Evolutionary conservation across 2,329 filamentous ascomycete species (phyloP).

Genomic region (Lecanicillium sp.): DNA sequence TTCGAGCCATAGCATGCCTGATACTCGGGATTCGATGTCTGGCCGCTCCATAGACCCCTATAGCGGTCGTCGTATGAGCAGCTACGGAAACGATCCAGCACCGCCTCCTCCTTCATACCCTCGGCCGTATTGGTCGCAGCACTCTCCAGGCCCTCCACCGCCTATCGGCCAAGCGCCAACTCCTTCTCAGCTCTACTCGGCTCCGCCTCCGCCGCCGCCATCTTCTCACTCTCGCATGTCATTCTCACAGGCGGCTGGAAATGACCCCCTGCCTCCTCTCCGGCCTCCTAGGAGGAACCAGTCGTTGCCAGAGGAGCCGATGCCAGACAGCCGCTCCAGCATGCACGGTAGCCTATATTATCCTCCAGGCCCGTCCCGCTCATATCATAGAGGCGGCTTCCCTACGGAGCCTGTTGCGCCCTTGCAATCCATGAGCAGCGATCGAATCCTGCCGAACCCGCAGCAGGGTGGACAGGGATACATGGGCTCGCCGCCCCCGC

Average conservation of each 20-base stretch:
- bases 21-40: constrained; percentile 18
- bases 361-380: constrained; percentile 17
- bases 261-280: constrained; percentile 29
- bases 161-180: constrained; percentile 14
- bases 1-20: constrained; percentile 10
- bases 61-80: constrained; percentile 23
- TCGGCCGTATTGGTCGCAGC: constrained; percentile 26
- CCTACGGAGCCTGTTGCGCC: constrained; percentile 21
- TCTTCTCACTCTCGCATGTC: constrained; percentile 21
- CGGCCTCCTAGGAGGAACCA: constrained; percentile 27
- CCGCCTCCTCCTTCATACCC: constrained; percentile 17
- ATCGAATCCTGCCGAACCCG: constrained; percentile 26
- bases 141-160: constrained; percentile 16
- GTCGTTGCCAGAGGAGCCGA: constrained; percentile 23
- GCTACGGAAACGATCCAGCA: constrained; percentile 19
- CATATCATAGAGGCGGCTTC: constrained; percentile 23
- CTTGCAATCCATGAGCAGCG: constrained; percentile 20
- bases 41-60: constrained; percentile 23
- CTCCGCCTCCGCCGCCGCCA: constrained; percentile 10
- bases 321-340: constrained; percentile 20
- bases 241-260: constrained; percentile 25
- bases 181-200: constrained; percentile 13
- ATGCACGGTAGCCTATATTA: constrained; percentile 23
- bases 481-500: constrained; percentile 25
- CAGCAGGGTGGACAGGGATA: constrained; percentile 22